Base-by-base conservation (phyloP, 208 protist species). In the Crithidia fasciculata region DNA sequence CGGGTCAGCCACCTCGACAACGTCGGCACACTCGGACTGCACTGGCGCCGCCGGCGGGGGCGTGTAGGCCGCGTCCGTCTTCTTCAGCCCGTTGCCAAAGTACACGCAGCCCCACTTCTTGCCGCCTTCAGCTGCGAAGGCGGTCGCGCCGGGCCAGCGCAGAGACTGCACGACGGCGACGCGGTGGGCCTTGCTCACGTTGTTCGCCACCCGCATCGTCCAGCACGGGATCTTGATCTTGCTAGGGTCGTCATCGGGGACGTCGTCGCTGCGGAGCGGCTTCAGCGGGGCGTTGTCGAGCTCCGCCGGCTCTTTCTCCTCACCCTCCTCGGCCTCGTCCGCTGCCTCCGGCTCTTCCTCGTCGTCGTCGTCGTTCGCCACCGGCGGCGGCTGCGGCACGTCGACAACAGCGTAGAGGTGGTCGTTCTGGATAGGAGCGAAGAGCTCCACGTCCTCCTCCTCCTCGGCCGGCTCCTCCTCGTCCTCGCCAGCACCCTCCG, bases 61-160 rank as follows among this genome's bases (percentile, higher is more conserved):
- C 2, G 95, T 96, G 73, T 94, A 98, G 61, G 80, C 82, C n/a
- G 78, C 78, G 71, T 96, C 92, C 7, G 84, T 94, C 83, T 92
- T 90, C 80, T 97, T 96, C 40, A 97, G 68, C 41, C 95, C 95
- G 61, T 87, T 92, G 16, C 95, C 95, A 80, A 98, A 95, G 80
- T 98, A 98, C 5, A 91, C 90, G 63, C 82, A 91, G 36, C 90
- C 91, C 87, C 88, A 97, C 61, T 71, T 70, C 69, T 89, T 91
- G 52, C 91, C 92, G 39, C 85, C 82, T 44, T 92, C 84, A n/a
- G 87, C 88, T 2, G 77, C 81, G 72, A 92, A 98, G 9, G 91
- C 91, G 28, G 92, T 67, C 19, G 92, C 90, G 56, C 95, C 95
- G 37, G 95, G 95, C 95, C 95, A 98, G 39, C 88, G 84, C 12